Evolutionary conservation across 257 asterid species (phyloP), one percentile per base, ranked within the genome.

Genomic region (Solanum etuberosum): DNA sequence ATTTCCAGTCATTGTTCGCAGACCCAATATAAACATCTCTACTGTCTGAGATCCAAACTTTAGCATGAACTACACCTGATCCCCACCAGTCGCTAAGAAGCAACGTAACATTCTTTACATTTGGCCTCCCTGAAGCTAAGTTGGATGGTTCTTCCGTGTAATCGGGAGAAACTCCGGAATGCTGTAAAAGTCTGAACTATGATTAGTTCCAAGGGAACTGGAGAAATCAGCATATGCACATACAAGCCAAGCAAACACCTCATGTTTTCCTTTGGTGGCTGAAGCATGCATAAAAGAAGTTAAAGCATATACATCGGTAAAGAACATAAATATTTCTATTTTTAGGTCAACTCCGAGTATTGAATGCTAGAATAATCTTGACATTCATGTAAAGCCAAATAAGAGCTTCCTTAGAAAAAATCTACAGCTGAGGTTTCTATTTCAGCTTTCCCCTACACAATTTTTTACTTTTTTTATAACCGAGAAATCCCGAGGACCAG

Each of bases 1-100:
- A 94, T 94, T 93, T 95, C 98, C 98, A 95, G 90, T 95, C 98
- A 92, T 94, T 95, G 92, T 95, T 95, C 84, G 98, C 97, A 2
- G 98, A 95, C 59, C 98, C 98, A 88, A 95, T 93, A 88, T 95
- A 96, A 76, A 94, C 92, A 88, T 93, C 98, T 88, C 54, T 90
- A 40, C 87, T 86, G 90, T 96, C 98, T 27, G 98, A 96, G 89
- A 96, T 93, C 98, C 98, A 96, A 88, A 96, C 96, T 93, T 96
- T 96, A 70, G 98, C 92, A 88, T 96, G 98, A 61, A 96, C 95
- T 67, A 96, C 88, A 46, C 98, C 98, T 63, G 98, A 96, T 88
- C 96, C 98, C 95, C 94, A 92, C 98, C 98, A 96, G 68, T 96
- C 92, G 48, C 89, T 86, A 12, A 94, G 93, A 83, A 94, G 86